Percentiles rank a stretch among this genome's conserved stretches.
phyloP scores from a whole-genome alignment of 2,329 filamentous ascomycete genomes.

The Fusarium sp. region DNA sequence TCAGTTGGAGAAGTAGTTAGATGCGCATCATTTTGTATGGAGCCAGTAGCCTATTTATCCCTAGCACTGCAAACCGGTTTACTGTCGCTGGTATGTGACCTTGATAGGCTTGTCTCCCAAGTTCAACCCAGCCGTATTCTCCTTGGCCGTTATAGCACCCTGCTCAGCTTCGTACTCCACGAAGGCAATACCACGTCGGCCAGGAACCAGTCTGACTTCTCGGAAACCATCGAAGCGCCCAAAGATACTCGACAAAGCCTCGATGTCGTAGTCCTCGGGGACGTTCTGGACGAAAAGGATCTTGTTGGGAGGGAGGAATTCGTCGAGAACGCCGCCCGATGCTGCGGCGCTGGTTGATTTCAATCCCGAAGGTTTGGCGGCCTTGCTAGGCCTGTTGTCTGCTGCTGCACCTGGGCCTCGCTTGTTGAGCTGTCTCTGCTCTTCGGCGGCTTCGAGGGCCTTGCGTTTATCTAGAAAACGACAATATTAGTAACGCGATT shows the following conservation, averaged over 20 bases:
- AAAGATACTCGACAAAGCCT: conserved; percentile 83
- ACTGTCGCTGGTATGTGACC: conserved; percentile 96
- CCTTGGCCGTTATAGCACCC: conserved; percentile 92
- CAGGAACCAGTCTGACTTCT: conserved; percentile 90
- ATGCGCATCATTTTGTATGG: not conserved
- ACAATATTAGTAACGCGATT: not conserved
- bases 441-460: conserved; percentile 81
- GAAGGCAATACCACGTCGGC: conserved; percentile 89
- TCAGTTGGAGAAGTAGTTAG: not conserved
- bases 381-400: conserved; percentile 72
- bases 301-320: conserved; percentile 97
- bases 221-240: conserved; percentile 92
- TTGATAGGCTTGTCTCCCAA: conserved; percentile 84
- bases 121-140: conserved; percentile 87
- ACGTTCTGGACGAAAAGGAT: conserved; percentile 94
- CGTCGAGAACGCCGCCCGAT: conserved; percentile 87
- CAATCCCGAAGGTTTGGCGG: conserved; percentile 69
- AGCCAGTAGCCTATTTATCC: conserved; percentile 2
- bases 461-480: conserved; percentile 73
- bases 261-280: conserved; percentile 85
- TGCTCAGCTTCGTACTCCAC: conserved; percentile 94
- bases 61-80: not conserved
- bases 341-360: conserved; percentile 77
- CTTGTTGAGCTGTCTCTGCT: conserved; percentile 82
- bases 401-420: conserved; percentile 61